Evolutionary conservation across 1,284 basidiomycete genomes (phyloP).

Genomic region (Malassezia equina): DNA sequence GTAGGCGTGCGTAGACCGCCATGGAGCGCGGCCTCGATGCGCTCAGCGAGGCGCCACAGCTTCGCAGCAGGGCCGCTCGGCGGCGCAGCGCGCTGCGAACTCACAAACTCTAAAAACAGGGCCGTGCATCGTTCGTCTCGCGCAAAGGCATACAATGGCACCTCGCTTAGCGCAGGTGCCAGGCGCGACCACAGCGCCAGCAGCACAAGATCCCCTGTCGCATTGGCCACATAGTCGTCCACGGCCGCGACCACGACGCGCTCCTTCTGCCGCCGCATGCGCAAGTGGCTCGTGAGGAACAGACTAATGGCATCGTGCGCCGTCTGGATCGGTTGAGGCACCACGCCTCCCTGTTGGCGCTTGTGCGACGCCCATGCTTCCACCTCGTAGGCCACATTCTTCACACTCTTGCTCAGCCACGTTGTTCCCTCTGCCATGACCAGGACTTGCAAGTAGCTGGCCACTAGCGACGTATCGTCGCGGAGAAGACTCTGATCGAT

Average conservation of each 20-base stretch:
- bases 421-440: conserved; percentile 12
- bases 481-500: conserved; percentile 36
- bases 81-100: neutral
- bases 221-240: conserved; percentile 41
- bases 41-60: conserved; percentile 1
- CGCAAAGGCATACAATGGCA: conserved; percentile 15
- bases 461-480: conserved; percentile 35
- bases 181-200: conserved; percentile 32
- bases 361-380: neutral
- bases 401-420: conserved; percentile 6
- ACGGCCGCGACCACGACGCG: conserved; percentile 26
- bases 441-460: conserved; percentile 35
- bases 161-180: neutral
- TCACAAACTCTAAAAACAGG: neutral
- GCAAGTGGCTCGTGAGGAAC: conserved; percentile 28
- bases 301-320: conserved; percentile 24
- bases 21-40: conserved; percentile 3
- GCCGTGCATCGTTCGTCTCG: conserved; percentile 10
- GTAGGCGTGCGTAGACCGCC: neutral
- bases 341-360: neutral
- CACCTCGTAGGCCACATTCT: conserved; percentile 6
- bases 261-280: conserved; percentile 6
- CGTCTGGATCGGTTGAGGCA: conserved; percentile 19
- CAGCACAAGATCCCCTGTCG: conserved; percentile 36
- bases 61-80: neutral